These are phyloP conservation scores for Cucurbitaria berberidis DNA, from an alignment of 2,329 filamentous ascomycete genomes.

Conservation along the genomic window DNA sequence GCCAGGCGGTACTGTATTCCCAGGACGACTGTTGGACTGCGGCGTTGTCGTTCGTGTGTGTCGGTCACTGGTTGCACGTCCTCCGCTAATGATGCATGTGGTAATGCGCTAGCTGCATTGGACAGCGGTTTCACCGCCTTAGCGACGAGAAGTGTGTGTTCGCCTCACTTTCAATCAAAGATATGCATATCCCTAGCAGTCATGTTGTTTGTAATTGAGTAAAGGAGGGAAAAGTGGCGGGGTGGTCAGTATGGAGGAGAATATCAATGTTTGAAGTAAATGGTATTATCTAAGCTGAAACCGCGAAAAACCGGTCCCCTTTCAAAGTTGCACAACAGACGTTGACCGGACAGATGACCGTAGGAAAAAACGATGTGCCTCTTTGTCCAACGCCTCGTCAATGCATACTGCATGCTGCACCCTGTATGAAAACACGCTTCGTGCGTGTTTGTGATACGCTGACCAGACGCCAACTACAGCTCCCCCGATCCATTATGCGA, in stretches of 20 bases:
- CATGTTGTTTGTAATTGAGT: neutral
- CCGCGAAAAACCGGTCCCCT: constrained; percentile 1
- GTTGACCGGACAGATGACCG: neutral
- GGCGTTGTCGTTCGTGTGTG: constrained; percentile 25
- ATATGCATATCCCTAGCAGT: neutral
- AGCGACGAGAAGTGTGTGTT: constrained; percentile 5
- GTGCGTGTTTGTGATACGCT: constrained; percentile 35
- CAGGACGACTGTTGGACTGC: constrained; percentile 16
- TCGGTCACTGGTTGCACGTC: constrained; percentile 21
- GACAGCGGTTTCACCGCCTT: constrained; percentile 8
- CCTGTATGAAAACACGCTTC: constrained; percentile 23
- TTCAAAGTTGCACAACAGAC: neutral
- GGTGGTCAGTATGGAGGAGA: neutral
- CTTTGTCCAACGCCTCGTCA: constrained; percentile 27
- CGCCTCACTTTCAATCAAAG: constrained; percentile 27
- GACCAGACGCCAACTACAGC: constrained; percentile 6
- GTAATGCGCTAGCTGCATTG: constrained; percentile 10
- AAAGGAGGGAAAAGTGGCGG: neutral
- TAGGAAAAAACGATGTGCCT: constrained; percentile 10
- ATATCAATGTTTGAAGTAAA: neutral
- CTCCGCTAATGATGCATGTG: constrained; percentile 8
- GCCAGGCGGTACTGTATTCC: constrained; percentile 8
- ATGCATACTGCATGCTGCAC: constrained; percentile 38
- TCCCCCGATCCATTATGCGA: neutral
- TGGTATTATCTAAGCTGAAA: constrained; percentile 24